Evolutionary conservation across 176 grass and related monocot species (phyloP).

Genomic region (Oryza meyeriana): DNA sequence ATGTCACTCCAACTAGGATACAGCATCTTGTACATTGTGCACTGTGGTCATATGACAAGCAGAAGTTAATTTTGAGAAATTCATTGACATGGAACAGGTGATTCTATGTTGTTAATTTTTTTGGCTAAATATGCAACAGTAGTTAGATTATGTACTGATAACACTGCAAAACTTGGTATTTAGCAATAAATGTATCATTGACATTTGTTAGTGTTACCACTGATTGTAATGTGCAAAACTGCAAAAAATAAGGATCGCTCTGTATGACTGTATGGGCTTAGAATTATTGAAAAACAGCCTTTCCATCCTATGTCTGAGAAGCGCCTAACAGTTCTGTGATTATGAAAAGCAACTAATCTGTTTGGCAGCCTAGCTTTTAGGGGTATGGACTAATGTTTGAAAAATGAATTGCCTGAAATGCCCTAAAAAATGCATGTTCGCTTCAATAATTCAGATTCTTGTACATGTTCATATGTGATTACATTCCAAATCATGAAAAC

Average conservation of each 20-base stretch:
- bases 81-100: background rate
- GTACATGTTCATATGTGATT: background rate
- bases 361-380: no score
- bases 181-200: background rate
- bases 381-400: no score
- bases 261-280: no score
- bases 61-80: background rate
- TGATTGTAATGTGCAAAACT: background rate
- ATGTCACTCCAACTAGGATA: constrained; percentile 52
- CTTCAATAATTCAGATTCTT: no score
- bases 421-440: no score
- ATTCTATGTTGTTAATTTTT: background rate
- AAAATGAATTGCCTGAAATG: no score
- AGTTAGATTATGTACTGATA: background rate
- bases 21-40: constrained; percentile 50
- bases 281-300: no score
- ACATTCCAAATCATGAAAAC: background rate
- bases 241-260: no score
- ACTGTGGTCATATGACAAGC: background rate
- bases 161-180: background rate
- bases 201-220: background rate
- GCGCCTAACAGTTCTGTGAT: no score
- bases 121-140: background rate
- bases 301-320: no score
- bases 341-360: no score